Base-by-base conservation (phyloP, 768 basidiomycete species). In the Trametes meyenii region DNA sequence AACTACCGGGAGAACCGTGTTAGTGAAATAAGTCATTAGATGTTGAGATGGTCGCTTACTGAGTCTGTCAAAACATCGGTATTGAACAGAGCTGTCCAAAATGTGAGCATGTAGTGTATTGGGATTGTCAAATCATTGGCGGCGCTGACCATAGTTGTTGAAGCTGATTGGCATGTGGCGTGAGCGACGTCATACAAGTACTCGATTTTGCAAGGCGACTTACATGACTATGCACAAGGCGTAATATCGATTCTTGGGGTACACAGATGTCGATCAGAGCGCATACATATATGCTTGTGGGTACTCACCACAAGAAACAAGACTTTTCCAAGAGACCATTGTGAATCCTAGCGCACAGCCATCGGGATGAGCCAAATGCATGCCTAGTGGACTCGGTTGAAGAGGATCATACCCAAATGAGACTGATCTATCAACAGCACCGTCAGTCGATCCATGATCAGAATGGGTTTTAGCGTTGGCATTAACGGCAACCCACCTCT, bases 171-270 rank as follows among this genome's bases (percentile, higher is more conserved):
- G 48, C n/a, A 35, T 57, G 39, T 14, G 14, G 42, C 56, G 13
- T 58, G 33, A n/a, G 39, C 40, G 19, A 24, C 29, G 29, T 33
- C 33, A 17, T 45, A 33, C 23, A 17, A 5, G 58, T 7, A 42
- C 14, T 40, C 39, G 6, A 17, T 43, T 38, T 3, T 39, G 40
- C 29, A 36, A 13, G 21, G 6, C 5, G 24, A 75, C 83, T 67
- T 68, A 87, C 85, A 83, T 62, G 40, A 81, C 81, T 33, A 78
- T 79, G 68, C 74, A 67, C 61, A 85, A 67, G 13, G 78, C 75
- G 70, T 83, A 85, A 68, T 86, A 87, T 16, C 85, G 83, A 71
- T 85, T 85, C 85, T 85, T 62, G 6, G 36, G 21, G 8, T 19
- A 23, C 13, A 4, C 23, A n/a, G 10, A 35, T 33, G 29, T 43